Base-by-base conservation (phyloP, 768 basidiomycete species). In the Tylopilus vinaceipallidus region DNA sequence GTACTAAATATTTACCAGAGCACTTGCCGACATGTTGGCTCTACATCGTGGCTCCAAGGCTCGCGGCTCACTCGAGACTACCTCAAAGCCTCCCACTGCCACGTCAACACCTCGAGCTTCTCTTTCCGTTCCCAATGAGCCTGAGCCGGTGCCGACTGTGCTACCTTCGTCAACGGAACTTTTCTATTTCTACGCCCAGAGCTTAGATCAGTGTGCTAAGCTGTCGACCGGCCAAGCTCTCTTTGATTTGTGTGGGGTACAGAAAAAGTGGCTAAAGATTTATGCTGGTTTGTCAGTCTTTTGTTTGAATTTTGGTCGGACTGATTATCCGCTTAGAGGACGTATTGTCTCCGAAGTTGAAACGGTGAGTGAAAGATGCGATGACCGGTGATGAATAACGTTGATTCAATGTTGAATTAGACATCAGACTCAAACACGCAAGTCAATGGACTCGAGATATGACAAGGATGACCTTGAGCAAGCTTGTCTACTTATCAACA, bases 121-220 rank as follows among this genome's bases (percentile, higher is more conserved):
- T 16, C 67, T 71, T 19, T 70, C 70, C 12, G 67, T 67, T 22
- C 69, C 74, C 24, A 75, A 72, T 12, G 76, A 75, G 3, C 71
- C 75, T 22, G 71, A 74, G 23, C 70, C 81, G 0, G 69, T 80
- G 2, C 75, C 78, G n/a, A 72, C 80, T 3, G 91, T 98, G 1
- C 77, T 98, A 8, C 89, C 92, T 0, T 94, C 91, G 0, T 98
- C 95, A 1, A 98, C 95, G 1, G 95, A 98, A 58, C 72, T 99
- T 16, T 99, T 98, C 74, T 97, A 95, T 66, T 93, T 97, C 70
- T 98, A 98, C 64, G 91, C 85, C 0, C 94, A 98, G 66, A 94
- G 86, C 47, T 71, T 99, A 30, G 97, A 98, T 45, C 91, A 94
- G 62, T 98, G 95, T 61, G 87, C 91, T 2, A 94, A 90, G 61